Percentiles rank a stretch among this genome's conserved stretches.
Conservation (phyloP, 225 moss, liverwort and hornwort genomes). For the Anthoceros angustus region DNA sequence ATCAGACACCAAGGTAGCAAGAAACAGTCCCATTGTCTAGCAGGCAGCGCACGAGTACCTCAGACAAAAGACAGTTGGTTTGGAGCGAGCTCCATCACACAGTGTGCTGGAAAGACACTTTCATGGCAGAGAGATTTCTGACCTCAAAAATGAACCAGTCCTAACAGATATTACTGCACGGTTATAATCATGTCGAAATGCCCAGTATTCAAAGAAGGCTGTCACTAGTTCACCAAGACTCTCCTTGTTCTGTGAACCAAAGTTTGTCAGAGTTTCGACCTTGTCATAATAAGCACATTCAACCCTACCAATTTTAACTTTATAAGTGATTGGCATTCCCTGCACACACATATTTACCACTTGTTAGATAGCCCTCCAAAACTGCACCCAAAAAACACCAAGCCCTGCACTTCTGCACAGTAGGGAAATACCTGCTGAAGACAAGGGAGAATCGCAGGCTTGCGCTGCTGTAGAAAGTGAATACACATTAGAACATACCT, state of each 20-base stretch:
- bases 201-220: conserved; percentile 93
- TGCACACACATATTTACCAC: conserved; percentile 11
- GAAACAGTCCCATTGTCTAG: too few species aligned
- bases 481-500: conserved; percentile 99
- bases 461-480: conserved; percentile 97
- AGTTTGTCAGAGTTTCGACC: conserved; percentile 50
- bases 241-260: conserved; percentile 69
- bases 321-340: conserved; percentile 79
- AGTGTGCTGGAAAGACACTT: too few species aligned
- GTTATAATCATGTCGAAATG: conserved; percentile 85
- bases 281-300: conserved; percentile 81
- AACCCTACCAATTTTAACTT: conserved; percentile 67
- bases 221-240: conserved; percentile 69
- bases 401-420: neutral
- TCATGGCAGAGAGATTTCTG: conserved; percentile 7
- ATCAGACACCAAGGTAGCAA: too few species aligned
- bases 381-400: neutral
- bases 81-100: too few species aligned
- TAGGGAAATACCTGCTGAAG: conserved; percentile 30
- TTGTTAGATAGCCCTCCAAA: neutral
- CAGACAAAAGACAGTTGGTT: too few species aligned
- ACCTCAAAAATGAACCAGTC: conserved; percentile 83
- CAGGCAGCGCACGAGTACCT: too few species aligned
- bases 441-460: conserved; percentile 84
- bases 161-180: conserved; percentile 84